Evolutionary conservation across 495 filamentous ascomycete genomes (phyloP).

Genomic region (Aspergillus sclerotioniger): DNA sequence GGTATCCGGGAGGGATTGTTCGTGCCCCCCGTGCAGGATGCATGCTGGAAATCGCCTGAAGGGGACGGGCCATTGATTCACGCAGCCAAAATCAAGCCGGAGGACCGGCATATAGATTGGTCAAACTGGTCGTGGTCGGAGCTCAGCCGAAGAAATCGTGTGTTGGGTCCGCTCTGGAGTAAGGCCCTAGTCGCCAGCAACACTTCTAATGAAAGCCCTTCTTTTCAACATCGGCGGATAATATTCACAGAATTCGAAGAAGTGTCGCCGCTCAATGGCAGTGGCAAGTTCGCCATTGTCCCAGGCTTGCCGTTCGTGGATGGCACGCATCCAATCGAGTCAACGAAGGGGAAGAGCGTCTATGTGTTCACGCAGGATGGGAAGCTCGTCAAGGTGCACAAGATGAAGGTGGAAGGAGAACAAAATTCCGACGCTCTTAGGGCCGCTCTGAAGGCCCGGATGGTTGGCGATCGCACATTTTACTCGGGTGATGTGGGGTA

Average conservation of each 20-base stretch:
- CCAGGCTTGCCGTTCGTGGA: constrained; percentile 43
- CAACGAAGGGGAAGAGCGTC: constrained; percentile 30
- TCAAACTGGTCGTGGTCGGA: constrained; percentile 43
- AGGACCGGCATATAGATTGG: constrained; percentile 56
- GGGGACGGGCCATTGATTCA: constrained; percentile 28
- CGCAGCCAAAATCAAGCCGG: constrained; percentile 52
- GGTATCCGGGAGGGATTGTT: constrained; percentile 60
- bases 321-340: constrained; percentile 25
- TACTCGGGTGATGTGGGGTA: constrained; percentile 26
- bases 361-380: constrained; percentile 41
- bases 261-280: constrained; percentile 29
- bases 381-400: constrained; percentile 36
- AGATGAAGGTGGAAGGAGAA: constrained; percentile 47
- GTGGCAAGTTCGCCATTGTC: constrained; percentile 26
- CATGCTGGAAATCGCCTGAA: constrained; percentile 32
- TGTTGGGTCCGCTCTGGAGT: constrained; percentile 57
- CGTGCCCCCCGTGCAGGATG: constrained; percentile 55
- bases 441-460: constrained; percentile 43
- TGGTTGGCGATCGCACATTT: constrained; percentile 37
- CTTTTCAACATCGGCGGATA: constrained; percentile 36
- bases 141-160: constrained; percentile 47
- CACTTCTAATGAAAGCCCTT: constrained; percentile 12
- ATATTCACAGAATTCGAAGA: constrained; percentile 42
- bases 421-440: constrained; percentile 34
- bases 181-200: constrained; percentile 30